Conservation (phyloP, 1,284 basidiomycete species). For the Ganoderma meredithae region DNA sequence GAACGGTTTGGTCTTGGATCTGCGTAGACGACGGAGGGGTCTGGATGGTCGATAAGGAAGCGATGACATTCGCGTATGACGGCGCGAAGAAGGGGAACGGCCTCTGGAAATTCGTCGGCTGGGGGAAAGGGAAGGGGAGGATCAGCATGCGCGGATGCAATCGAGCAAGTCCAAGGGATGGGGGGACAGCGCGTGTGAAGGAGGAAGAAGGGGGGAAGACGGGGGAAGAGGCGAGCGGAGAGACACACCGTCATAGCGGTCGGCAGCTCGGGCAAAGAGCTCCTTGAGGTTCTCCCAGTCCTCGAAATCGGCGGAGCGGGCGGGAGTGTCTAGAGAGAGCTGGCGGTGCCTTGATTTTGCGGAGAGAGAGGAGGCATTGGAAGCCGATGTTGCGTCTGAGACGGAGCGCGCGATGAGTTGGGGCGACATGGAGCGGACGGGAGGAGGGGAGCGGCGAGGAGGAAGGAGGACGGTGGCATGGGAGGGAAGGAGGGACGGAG, state of each 20-base stretch:
- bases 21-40: slow-evolving; percentile 60
- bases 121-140: slow-evolving; percentile 4
- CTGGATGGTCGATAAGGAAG: slow-evolving; percentile 58
- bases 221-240: neutral
- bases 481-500: slow-evolving; percentile 25
- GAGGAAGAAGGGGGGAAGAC: slow-evolving; percentile 2
- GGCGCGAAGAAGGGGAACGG: slow-evolving; percentile 62
- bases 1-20: slow-evolving; percentile 24
- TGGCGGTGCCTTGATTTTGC: slow-evolving; percentile 23
- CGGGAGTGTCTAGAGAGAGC: neutral
- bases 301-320: slow-evolving; percentile 47
- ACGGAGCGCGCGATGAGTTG: slow-evolving; percentile 14
- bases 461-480: slow-evolving; percentile 6
- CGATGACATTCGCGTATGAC: slow-evolving; percentile 73
- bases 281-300: slow-evolving; percentile 75
- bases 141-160: slow-evolving; percentile 16
- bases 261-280: slow-evolving; percentile 60
- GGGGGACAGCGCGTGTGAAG: slow-evolving; percentile 14
- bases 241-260: slow-evolving; percentile 63
- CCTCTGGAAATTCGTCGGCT: slow-evolving; percentile 57
- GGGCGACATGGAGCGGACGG: slow-evolving; percentile 15
- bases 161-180: neutral
- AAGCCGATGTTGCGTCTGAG: slow-evolving; percentile 18
- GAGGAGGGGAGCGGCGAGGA: slow-evolving; percentile 9
- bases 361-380: slow-evolving; percentile 11